Evolutionary conservation across 768 basidiomycete species (phyloP).

Genomic region (Crucibulum laeve): DNA sequence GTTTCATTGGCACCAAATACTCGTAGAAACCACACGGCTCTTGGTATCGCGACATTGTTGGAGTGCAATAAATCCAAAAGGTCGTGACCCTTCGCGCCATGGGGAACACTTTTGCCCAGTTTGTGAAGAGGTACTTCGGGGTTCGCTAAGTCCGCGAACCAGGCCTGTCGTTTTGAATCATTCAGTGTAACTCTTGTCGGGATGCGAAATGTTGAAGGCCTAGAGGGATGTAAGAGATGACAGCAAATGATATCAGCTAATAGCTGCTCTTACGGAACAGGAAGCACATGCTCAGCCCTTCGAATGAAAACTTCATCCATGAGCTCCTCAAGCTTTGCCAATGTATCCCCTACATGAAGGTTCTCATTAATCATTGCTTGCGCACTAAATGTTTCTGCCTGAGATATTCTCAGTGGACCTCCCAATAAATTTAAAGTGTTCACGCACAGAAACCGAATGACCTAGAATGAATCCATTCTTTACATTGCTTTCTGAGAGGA

Average conservation of each 20-base stretch:
- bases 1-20: constrained; percentile 88
- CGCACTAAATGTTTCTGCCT: constrained; percentile 66
- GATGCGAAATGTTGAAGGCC: constrained; percentile 68
- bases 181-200: constrained; percentile 81
- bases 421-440: background rate
- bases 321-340: constrained; percentile 63
- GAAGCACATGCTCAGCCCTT: constrained; percentile 48
- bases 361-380: constrained; percentile 47
- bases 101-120: constrained; percentile 80
- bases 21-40: constrained; percentile 85
- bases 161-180: constrained; percentile 72
- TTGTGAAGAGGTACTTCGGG: constrained; percentile 77
- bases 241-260: background rate
- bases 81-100: constrained; percentile 83
- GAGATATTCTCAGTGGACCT: constrained; percentile 2
- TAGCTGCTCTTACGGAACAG: constrained; percentile 54
- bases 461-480: constrained; percentile 58
- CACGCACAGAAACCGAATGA: constrained; percentile 54
- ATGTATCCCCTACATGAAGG: constrained; percentile 45
- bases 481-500: constrained; percentile 58
- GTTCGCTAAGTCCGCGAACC: constrained; percentile 82
- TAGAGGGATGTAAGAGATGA: constrained; percentile 16
- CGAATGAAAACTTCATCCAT: constrained; percentile 75
- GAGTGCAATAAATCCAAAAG: constrained; percentile 74
- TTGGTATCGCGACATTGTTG: constrained; percentile 71